Conservation (phyloP, 495 filamentous ascomycete species). For the Lindgomyces ingoldianus region DNA sequence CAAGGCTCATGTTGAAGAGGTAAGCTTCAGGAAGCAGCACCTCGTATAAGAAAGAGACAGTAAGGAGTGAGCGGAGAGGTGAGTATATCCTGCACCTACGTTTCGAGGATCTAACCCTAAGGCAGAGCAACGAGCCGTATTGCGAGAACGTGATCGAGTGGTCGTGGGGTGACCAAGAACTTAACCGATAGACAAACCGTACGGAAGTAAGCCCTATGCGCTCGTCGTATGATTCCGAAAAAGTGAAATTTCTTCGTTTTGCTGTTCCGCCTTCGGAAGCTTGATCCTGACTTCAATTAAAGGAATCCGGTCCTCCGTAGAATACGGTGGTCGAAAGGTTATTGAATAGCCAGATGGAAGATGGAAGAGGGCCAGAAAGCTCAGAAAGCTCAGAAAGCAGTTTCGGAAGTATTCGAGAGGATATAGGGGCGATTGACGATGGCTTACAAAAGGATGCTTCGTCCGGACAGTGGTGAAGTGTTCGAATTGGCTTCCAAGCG, state of each 20-base stretch:
- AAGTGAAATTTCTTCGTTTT: constrained; percentile 8
- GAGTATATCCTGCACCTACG: constrained; percentile 18
- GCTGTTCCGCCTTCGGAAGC: constrained; percentile 21
- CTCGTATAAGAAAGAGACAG: constrained; percentile 4
- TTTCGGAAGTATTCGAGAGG: constrained; percentile 16
- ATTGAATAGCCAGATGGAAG: not conserved
- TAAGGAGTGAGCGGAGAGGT: constrained; percentile 38
- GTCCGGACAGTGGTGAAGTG: constrained; percentile 26
- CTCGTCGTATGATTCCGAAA: constrained; percentile 30
- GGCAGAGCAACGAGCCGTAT: constrained; percentile 19
- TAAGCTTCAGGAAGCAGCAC: constrained; percentile 10
- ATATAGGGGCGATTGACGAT: constrained; percentile 29
- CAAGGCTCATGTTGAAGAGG: constrained; percentile 33
- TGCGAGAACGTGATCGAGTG: constrained; percentile 23
- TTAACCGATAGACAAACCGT: constrained; percentile 40
- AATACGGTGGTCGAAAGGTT: not conserved
- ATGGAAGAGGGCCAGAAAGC: not conserved
- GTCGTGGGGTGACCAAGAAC: constrained; percentile 38
- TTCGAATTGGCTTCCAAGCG: constrained; percentile 30
- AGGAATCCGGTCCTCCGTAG: not conserved
- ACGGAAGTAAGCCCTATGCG: constrained; percentile 32
- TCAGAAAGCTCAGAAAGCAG: not conserved
- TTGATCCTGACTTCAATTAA: constrained; percentile 1
- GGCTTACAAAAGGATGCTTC: constrained; percentile 26
- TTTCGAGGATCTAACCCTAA: constrained; percentile 25